A percentile compares a stretch with the other conserved stretches of the same genome.
Conservation (phyloP, 2,329 filamentous ascomycete genomes). For the Ophiostoma pallidulum region DNA sequence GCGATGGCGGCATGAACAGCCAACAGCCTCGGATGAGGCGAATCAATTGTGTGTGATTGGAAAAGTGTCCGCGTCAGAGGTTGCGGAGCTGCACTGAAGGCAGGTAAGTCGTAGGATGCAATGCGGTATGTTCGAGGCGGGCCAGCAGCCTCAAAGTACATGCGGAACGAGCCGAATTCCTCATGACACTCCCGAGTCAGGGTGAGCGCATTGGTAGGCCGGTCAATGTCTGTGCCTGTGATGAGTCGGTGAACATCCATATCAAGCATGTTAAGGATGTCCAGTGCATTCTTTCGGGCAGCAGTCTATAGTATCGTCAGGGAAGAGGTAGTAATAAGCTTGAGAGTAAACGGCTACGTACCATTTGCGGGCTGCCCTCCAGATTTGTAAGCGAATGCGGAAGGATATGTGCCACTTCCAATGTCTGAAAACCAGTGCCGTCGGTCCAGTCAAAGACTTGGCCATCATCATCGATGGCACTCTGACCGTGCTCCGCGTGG, state of each 20-base stretch:
- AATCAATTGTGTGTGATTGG: conserved; percentile 3
- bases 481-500: not conserved
- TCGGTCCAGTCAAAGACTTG: not conserved
- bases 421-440: not conserved
- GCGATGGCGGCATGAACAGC: conserved; percentile 3
- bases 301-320: not conserved
- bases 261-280: conserved; percentile 3
- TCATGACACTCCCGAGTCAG: not conserved
- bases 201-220: conserved; percentile 5
- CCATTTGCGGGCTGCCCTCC: not conserved
- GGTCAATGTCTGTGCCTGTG: conserved; percentile 1
- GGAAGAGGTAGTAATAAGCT: too few species aligned
- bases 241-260: conserved; percentile 1
- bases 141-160: conserved; percentile 3
- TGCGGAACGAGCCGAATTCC: conserved; percentile 3
- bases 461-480: not conserved
- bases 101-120: not conserved
- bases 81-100: not conserved
- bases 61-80: conserved; percentile 5
- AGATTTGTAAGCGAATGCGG: not conserved
- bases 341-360: not conserved
- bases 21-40: conserved; percentile 2
- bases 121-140: conserved; percentile 2
- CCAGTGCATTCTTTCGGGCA: conserved; percentile 1
- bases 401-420: not conserved